phyloP scores from a whole-genome alignment of 192 early-diverging fungal genomes.

The Coemansia nantahalensis region DNA sequence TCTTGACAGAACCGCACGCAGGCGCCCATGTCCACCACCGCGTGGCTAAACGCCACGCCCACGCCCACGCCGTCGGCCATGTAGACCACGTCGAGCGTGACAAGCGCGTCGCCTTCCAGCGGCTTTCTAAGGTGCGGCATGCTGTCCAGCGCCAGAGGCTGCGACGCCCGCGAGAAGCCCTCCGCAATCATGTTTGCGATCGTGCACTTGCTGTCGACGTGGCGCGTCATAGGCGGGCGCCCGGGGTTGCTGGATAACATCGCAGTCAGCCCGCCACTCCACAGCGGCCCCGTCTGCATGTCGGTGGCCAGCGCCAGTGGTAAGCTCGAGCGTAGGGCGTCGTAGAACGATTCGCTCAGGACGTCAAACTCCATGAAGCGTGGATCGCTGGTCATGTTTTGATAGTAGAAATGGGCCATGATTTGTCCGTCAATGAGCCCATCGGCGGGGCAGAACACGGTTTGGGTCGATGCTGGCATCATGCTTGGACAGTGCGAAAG shows the following conservation, averaged over 20 bases:
- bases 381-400: not conserved
- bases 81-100: conserved; percentile 20
- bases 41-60: conserved; percentile 15
- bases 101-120: conserved; percentile 25
- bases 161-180: conserved; percentile 9
- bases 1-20: conserved; percentile 2
- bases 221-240: conserved; percentile 6
- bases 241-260: not conserved
- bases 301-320: conserved; percentile 14
- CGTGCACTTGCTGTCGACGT: conserved; percentile 6
- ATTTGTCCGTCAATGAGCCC: not conserved
- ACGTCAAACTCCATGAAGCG: conserved; percentile 25
- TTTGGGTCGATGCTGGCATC: too few species aligned
- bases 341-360: conserved; percentile 14
- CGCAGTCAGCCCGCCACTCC: conserved; percentile 6
- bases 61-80: conserved; percentile 31
- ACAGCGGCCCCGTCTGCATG: not conserved
- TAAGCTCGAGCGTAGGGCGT: conserved; percentile 9
- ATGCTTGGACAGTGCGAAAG: too few species aligned
- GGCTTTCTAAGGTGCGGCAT: conserved; percentile 1
- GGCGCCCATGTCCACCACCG: conserved; percentile 13
- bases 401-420: conserved; percentile 8
- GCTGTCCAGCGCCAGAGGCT: conserved; percentile 8
- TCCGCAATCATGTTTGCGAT: conserved; percentile 11
- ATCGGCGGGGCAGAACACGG: conserved; percentile 8